A percentile compares a stretch with the other conserved stretches of the same genome.
Evolutionary conservation across 139 green algal genomes (phyloP).

Genomic region (Asterochloris erici): DNA sequence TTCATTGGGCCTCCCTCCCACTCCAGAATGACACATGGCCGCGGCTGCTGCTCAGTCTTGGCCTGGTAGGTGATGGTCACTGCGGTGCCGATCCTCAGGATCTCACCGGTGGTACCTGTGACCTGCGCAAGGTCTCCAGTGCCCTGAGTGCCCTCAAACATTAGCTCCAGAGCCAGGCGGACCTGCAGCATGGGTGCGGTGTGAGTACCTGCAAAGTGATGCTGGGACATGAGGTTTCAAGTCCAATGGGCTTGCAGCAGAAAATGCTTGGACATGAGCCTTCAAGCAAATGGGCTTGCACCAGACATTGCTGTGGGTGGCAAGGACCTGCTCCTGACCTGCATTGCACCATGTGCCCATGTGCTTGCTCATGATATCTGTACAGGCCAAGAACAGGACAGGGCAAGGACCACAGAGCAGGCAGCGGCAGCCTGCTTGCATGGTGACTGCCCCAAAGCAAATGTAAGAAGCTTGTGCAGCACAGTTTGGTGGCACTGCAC

Average conservation of each 20-base stretch:
- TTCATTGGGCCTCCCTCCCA: constrained; percentile 79
- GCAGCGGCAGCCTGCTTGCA: neutral
- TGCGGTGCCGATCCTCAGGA: constrained; percentile 31
- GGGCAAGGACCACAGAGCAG: neutral
- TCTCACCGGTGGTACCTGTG: neutral
- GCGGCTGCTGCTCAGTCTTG: neutral
- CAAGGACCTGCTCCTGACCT: neutral
- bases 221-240: neutral
- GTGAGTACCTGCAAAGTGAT: neutral
- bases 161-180: constrained; percentile 77
- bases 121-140: constrained; percentile 29
- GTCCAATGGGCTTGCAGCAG: neutral
- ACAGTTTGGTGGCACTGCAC: too few species aligned
- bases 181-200: constrained; percentile 31
- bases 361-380: neutral
- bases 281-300: neutral
- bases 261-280: neutral
- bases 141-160: constrained; percentile 85
- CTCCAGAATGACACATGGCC: constrained; percentile 72
- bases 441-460: neutral
- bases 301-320: neutral
- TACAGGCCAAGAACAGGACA: neutral
- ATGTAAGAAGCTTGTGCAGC: neutral
- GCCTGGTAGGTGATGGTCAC: constrained; percentile 37
- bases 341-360: neutral